Evolutionary conservation across 179 eudicot genomes (phyloP), one percentile per base, ranked within the genome.

Genomic region (Pouteria campechiana): DNA sequence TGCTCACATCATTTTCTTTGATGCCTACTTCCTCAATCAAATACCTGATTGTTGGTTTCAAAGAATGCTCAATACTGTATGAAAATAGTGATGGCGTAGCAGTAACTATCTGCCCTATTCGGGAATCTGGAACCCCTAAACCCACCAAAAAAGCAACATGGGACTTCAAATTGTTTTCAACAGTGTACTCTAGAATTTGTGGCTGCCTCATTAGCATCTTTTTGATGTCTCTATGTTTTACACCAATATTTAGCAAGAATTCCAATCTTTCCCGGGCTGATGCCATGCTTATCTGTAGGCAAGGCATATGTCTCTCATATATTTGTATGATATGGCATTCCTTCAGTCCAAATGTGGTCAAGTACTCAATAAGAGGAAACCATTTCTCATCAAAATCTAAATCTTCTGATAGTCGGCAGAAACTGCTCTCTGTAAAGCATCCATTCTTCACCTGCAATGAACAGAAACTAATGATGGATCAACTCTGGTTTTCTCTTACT

Each of bases 1-100:
- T 90, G 38, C 73, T 68, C 50, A 90, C 52, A 32, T 90, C 93
- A 58, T 60, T 63, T 61, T 79, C 51, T 72, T 74, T 61, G 33
- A 90, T 76, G 22, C 95, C 98, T 40, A 90, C 88, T 68, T 86
- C 94, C 52, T 86, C 93, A 46, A 76, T 71, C 68, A 90, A 74
- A 67, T 86, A 90, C 46, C 79, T 79, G 25, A 72, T 81, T 10
- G 89, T 90, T 36, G 93, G 98, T 61, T 75, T 86, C 54, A 90
- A 62, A 38, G 95, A 90, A 56, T 86, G 74, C 42, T 90, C 82
- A 25, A 90, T 74, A 56, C 93, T 90, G 44, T 85, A 81, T 49
- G 95, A 85, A 52, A 90, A 76, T 36, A 90, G 37, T 5, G 95
- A 81, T 12, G 98, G 98, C 33, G 93, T 70, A 54, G 80, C 76